Evolutionary conservation across 1,139 yeast species (phyloP), one percentile per base, ranked within the genome.

Genomic region (Taphrina populina): DNA sequence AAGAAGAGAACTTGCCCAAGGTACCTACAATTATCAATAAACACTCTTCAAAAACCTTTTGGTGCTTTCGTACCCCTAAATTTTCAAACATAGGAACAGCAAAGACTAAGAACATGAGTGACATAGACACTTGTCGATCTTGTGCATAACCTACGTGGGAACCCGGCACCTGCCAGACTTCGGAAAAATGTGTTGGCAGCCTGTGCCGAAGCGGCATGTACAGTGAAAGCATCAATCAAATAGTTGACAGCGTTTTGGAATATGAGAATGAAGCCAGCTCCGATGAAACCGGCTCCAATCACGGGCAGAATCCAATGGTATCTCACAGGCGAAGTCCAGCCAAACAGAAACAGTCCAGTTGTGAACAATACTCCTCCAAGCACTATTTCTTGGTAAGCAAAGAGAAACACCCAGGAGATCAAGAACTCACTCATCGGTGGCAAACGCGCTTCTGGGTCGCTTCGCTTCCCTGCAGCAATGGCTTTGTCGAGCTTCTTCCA

Each of bases 401-500:
- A 7, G 20, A 8, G 8, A 15, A 10, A 10, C 5, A 10, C 40
- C 17, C 34, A 7, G 6, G 8, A 15, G 8, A 19, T 6, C 8
- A 15, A 13, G 24, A 10, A n/a, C 47, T 17, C 67, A 71, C 84
- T 77, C 84, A 85, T 80, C 20, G 90, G 82, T 10, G 82, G 81
- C 61, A 88, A 72, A 70, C 95, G 80, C 36, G 81, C 84, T 68
- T 88, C 96, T 0, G 95, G 95, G n/a, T 84, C 83, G 65, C 77
- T 33, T 33, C 26, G 21, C 17, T 79, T 2, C 78, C 82, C 5
- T 83, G 79, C 0, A 84, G 84, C 36, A 10, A 47, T 17, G 8
- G 47, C 47, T 13, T 27, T 17, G 27, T 43, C 47, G 27, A 33
- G 34, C 32, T 34, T 23, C 19, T 39, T 52, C 41, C 32, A 23